Evolutionary conservation across 2,329 filamentous ascomycete genomes (phyloP), one percentile per base, ranked within the genome.

Genomic region (Botrytis sinoallii): DNA sequence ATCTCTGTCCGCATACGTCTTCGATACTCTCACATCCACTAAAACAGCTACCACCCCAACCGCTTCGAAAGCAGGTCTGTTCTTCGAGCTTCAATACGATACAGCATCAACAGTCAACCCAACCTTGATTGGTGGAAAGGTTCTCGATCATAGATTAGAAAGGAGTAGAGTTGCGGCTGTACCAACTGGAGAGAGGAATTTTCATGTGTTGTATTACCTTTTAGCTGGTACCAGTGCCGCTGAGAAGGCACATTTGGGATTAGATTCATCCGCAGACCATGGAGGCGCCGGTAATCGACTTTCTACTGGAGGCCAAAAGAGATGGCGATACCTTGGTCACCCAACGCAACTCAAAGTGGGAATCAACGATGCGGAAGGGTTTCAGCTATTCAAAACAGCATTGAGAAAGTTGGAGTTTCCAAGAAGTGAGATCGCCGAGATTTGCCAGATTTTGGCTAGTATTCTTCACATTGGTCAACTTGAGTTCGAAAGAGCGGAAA

Each of bases 391-490:
- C 87, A 98, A 98, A 85, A 97, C 93, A 1, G 96, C 96, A 1
- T 85, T 99, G 67, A 89, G 95, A 77, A 98, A 97, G 83, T 88
- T 99, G 22, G 96, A 98, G 83, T 98, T 99, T 76, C 93, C 95
- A 6, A 89, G 95, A 72, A 91, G 92, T 75, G 96, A 98, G 79
- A 97, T 99, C 80, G 96, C 96, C 57, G 95, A 98, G 82, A 95
- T 99, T 73, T 99, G 96, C 82, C 96, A 99, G 84, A 89, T 98
- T 67, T 86, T 99, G 71, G 96, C 96, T 46, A 91, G 90, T 78
- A 98, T 99, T 77, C 87, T 99, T n/a, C 96, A 99, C 82, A 95
- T 99, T 77, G 96, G 96, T 42, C 96, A 99, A 84, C 89, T 99
- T 4, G 96, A 99, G 79, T 99, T 99, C 78, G 90, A 92, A 81